Base-by-base conservation (phyloP, 139 green algal genomes). In the Closterium sp. region DNA sequence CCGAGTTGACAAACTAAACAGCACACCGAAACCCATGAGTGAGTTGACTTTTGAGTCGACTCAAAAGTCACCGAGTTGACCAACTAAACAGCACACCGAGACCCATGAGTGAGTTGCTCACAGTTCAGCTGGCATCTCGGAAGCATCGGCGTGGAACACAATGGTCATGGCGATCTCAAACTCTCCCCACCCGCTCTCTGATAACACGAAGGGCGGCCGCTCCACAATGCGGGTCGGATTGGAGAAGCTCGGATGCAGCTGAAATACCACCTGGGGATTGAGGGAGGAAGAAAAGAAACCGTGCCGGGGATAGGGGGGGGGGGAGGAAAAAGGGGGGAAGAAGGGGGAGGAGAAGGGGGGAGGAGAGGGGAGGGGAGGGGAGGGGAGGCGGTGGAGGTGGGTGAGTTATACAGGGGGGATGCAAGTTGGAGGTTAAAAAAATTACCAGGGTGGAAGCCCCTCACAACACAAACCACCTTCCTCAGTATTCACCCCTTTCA, bases 151-250 rank as follows among this genome's bases (percentile, higher is more conserved):
- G 1, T 94, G 90, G 85, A 98, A 98, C 64, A 96, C 91, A 23
- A 99, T 88, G 32, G 91, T 95, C 86, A 96, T 94, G 84, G 32
- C 83, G 84, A 95, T 98, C 85, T 99, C 97, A 93, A 99, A 99
- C 95, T 99, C 98, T 64, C 98, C 98, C 98, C 98, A 99, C 19
- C 98, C 98, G 33, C 91, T 95, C 93, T 99, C 98, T 31, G 95
- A 98, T 23, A 98, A 88, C 90, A 97, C 94, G 81, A 95, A 97
- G 0, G 96, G 96, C 81, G 95, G 94, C 31, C 86, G 16, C 6
- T 95, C 88, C 1, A 97, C 76, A 4, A 94, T 66, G 34, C 90
- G 87, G 23, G 89, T 94, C 4, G 97, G 96, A 43, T 98, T 97
- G 2, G 92, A 81, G 92, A 99, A 99, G 19, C 91, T 97, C 4